Conservation (phyloP, 2,329 filamentous ascomycete species). For the Fusarium sp. region DNA sequence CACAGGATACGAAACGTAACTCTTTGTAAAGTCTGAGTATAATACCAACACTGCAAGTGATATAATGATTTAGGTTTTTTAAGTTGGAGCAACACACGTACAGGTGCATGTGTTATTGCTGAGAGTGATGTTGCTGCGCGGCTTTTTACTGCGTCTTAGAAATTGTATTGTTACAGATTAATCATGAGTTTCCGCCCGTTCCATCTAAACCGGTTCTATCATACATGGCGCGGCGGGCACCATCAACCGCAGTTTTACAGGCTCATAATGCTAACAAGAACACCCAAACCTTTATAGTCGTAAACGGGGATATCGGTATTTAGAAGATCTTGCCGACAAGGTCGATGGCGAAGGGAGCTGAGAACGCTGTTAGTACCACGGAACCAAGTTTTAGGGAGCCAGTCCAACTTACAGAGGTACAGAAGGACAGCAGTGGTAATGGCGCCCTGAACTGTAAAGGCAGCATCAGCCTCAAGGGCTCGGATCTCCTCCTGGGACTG, state of each 20-base stretch:
- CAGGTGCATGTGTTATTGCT: slow-evolving; percentile 9
- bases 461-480: slow-evolving; percentile 74
- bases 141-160: slow-evolving; percentile 24
- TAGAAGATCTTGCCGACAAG: slow-evolving; percentile 60
- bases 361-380: slow-evolving; percentile 10
- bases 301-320: background rate
- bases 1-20: slow-evolving; percentile 32
- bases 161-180: slow-evolving; percentile 42
- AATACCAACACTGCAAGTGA: slow-evolving; percentile 18
- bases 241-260: slow-evolving; percentile 19
- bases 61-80: background rate
- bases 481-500: slow-evolving; percentile 77
- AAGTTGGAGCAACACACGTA: background rate
- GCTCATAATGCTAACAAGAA: slow-evolving; percentile 11
- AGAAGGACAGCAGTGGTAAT: slow-evolving; percentile 73
- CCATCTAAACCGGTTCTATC: slow-evolving; percentile 37
- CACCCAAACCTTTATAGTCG: background rate
- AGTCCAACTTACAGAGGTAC: slow-evolving; percentile 75
- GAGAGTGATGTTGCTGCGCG: slow-evolving; percentile 30
- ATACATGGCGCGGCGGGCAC: slow-evolving; percentile 33
- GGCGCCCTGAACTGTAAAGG: slow-evolving; percentile 74
- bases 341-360: slow-evolving; percentile 70
- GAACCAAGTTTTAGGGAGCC: background rate
- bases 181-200: slow-evolving; percentile 38
- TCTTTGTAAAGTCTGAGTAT: slow-evolving; percentile 27